phyloP scores from a whole-genome alignment of 208 protist species.

The Trypanosoma melophagium region DNA sequence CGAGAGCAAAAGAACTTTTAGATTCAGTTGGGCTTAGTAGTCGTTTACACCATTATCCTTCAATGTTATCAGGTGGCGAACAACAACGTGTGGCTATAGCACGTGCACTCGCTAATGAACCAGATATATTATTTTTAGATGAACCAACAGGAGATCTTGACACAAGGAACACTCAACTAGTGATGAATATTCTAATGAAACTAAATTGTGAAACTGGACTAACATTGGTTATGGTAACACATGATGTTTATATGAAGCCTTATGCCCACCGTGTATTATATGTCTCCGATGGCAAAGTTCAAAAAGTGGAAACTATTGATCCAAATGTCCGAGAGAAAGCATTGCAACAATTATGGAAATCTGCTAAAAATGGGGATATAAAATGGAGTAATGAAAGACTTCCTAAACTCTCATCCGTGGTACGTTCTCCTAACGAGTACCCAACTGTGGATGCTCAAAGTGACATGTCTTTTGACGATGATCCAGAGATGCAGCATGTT shows the following conservation, averaged over 20 bases:
- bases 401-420: slow-evolving; percentile 21
- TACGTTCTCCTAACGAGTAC: slow-evolving; percentile 56
- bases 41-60: slow-evolving; percentile 89
- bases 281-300: slow-evolving; percentile 94
- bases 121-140: slow-evolving; percentile 94
- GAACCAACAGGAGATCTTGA: slow-evolving; percentile 97
- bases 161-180: slow-evolving; percentile 92
- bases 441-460: slow-evolving; percentile 54
- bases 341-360: slow-evolving; percentile 36
- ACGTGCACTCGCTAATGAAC: slow-evolving; percentile 93
- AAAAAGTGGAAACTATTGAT: slow-evolving; percentile 58
- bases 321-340: slow-evolving; percentile 43
- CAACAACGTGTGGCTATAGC: slow-evolving; percentile 96
- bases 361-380: slow-evolving; percentile 13
- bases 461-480: slow-evolving; percentile 53
- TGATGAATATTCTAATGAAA: slow-evolving; percentile 93
- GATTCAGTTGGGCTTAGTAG: slow-evolving; percentile 87
- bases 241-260: slow-evolving; percentile 95
- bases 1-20: slow-evolving; percentile 75
- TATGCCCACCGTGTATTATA: slow-evolving; percentile 93
- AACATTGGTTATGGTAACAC: slow-evolving; percentile 97
- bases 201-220: slow-evolving; percentile 89
- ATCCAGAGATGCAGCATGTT: slow-evolving; percentile 62
- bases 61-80: slow-evolving; percentile 95
- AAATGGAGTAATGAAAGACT: slow-evolving; percentile 18